phyloP scores from a whole-genome alignment of 2,329 filamentous ascomycete genomes.

The Alternaria panax region DNA sequence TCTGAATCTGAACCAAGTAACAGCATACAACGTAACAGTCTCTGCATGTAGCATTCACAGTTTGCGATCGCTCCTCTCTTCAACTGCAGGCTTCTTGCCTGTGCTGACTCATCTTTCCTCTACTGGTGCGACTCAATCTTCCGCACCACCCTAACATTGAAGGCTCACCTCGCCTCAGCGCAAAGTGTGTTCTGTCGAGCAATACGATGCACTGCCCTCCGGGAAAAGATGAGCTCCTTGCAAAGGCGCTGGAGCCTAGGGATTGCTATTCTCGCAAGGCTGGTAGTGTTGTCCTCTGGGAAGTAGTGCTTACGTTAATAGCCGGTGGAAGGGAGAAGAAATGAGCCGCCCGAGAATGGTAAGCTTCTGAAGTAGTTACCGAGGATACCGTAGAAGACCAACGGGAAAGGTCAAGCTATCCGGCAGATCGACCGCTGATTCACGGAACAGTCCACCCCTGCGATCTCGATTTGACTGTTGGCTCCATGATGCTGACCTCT shows the following conservation, averaged over 20 bases:
- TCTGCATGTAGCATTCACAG: not conserved
- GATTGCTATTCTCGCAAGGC: not conserved
- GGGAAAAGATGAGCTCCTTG: not conserved
- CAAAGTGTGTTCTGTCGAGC: not conserved
- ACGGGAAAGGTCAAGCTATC: not conserved
- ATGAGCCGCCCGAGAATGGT: not conserved
- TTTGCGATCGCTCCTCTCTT: rapidly evolving
- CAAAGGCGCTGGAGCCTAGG: not conserved
- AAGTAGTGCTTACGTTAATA: not conserved
- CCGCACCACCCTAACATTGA: not conserved
- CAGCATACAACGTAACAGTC: not conserved
- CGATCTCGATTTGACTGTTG: not conserved
- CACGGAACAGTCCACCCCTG: not conserved
- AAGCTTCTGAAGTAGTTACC: not conserved
- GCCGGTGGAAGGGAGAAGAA: not conserved
- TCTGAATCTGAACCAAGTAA: too few relatives aligned
- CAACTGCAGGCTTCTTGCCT: not conserved
- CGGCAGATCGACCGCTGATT: not conserved
- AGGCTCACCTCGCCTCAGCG: not conserved
- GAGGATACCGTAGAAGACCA: not conserved
- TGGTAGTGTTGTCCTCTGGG: not conserved
- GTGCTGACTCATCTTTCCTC: not conserved
- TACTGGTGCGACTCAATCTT: not conserved
- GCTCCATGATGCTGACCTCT: not conserved
- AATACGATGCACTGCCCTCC: rapidly evolving